Evolutionary conservation across 495 filamentous ascomycete genomes (phyloP), one percentile per base, ranked within the genome.

Genomic region (Penicillium lividum): DNA sequence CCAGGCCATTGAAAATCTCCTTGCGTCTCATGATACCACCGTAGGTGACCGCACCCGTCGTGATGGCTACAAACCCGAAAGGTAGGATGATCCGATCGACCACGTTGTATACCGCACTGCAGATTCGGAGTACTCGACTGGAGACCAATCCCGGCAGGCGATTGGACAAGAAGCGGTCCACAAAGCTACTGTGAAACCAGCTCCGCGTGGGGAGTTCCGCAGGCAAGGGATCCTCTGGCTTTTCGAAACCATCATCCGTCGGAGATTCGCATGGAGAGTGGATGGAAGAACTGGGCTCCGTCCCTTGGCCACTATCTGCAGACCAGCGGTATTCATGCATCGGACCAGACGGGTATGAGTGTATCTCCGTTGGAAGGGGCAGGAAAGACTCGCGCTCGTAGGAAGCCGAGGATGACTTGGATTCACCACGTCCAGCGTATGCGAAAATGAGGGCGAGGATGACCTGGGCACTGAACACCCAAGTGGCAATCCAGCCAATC

Each of bases 241-340:
- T 80, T 30, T 82, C 77, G 40, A 82, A 81, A 11, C 73, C 75
- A 33, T 81, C 75, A 30, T 79, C 86, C 81, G 30, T 81, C 76
- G 82, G 81, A 3, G 75, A 79, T 29, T 82, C 73, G 25, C 78
- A 80, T 10, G 80, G 75, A 8, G 85, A 86, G 45, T 85, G 81
- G 50, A 89, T 78, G 25, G 88, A 89, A 4, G 88, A 83, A 52
- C 82, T 82, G 3, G 82, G 82, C 62, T 94, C 91, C 0, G 90
- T 92, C 15, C 92, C 92, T 60, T 96, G 93, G 3, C 91, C 92
- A 57, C 93, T 97, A 70, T 97, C 94, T 50, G 87, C 79, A 5
- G 91, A 96, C 73, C 83, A 89, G 40, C 91, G 85, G 65, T 84
- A 82, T 11, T 72, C 72, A 54, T 81, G 70, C 36, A 72, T 67